Base-by-base conservation (phyloP, 345 rosid genomes). In the Eucalyptus cladocalyx region DNA sequence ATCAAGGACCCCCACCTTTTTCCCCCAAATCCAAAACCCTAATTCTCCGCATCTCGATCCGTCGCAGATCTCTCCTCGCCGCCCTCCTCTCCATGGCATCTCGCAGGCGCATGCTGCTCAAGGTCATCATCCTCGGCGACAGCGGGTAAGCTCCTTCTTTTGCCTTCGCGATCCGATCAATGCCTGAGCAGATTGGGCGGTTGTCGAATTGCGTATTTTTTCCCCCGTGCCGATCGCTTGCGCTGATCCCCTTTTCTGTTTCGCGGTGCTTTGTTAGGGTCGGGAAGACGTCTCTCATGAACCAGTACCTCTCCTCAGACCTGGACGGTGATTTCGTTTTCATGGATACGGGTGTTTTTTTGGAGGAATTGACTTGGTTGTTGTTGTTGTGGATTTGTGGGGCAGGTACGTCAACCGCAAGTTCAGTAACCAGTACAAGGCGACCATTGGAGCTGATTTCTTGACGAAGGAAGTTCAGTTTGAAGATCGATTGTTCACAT, bases 371-470 rank as follows among this genome's bases (percentile, higher is more conserved):
- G 56, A 47, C 24, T 47, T 28, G 40, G 80, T 47, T 28, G 40
- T 48, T 65, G 56, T 65, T n/a, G 58, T 47, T 47, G n/a, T 48
- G 51, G 86, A 65, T 65, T 69, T 43, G 49, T 49, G 65, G 30
- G 69, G 67, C 67, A 93, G 94, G 88, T 93, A 90, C 87, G 94
- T 93, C 91, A 93, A 93, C 89, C 87, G 92, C 26, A 93, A 90
- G 89, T 93, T 93, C 54, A 92, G 92, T 60, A 93, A 91, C 90
- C 93, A 93, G 80, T 93, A 93, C 83, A 93, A 93, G 87, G 93
- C 94, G 28, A 91, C 94, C 7, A 93, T 93, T 49, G 94, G 94
- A 45, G 93, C 91, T 48, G 94, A 93, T 90, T 93, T 93, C 56
- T 88, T 93, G 88, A 91, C 92, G 9, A 93, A 93, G 87, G 94